Evolutionary conservation across 208 protist genomes (phyloP).

Genomic region (Porcisia deanei): DNA sequence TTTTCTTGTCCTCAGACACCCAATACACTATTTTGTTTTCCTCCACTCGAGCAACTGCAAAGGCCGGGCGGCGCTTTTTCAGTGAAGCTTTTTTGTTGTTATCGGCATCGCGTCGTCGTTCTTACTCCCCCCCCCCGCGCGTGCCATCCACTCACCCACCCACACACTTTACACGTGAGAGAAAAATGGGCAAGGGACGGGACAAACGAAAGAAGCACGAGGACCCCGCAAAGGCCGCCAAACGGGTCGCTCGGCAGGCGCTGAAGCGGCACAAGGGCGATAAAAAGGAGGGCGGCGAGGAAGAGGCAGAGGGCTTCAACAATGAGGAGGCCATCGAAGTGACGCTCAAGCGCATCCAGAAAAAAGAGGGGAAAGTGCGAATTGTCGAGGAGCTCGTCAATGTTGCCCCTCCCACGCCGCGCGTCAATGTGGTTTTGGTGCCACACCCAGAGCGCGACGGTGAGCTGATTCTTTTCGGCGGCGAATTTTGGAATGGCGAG

Average conservation of each 20-base stretch:
- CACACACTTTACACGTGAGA: not conserved
- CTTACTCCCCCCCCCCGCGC: too few relatives aligned
- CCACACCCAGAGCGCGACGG: conserved; percentile 70
- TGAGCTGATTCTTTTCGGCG: conserved; percentile 91
- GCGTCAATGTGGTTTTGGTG: conserved; percentile 80
- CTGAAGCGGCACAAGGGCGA: conserved; percentile 61
- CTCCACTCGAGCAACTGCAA: too few relatives aligned
- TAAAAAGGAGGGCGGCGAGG: conserved; percentile 25
- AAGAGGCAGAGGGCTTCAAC: conserved; percentile 53
- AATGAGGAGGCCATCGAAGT: conserved; percentile 89
- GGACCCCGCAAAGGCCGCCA: conserved; percentile 76
- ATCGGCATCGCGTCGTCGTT: too few relatives aligned
- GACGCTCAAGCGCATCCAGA: conserved; percentile 79
- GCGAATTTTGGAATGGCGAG: conserved; percentile 90
- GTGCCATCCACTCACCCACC: not conserved
- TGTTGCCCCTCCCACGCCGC: conserved; percentile 64
- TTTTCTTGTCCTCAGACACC: too few relatives aligned
- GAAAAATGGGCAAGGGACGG: conserved; percentile 86
- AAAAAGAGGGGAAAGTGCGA: conserved; percentile 64
- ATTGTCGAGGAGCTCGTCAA: conserved; percentile 67
- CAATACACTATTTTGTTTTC: too few relatives aligned
- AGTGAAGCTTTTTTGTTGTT: too few relatives aligned
- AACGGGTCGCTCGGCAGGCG: conserved; percentile 64
- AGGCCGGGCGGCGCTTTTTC: too few relatives aligned
- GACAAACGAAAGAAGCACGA: conserved; percentile 93